Base-by-base conservation (phyloP, 1,284 basidiomycete species). In the Hypsizygus ulmarius region DNA sequence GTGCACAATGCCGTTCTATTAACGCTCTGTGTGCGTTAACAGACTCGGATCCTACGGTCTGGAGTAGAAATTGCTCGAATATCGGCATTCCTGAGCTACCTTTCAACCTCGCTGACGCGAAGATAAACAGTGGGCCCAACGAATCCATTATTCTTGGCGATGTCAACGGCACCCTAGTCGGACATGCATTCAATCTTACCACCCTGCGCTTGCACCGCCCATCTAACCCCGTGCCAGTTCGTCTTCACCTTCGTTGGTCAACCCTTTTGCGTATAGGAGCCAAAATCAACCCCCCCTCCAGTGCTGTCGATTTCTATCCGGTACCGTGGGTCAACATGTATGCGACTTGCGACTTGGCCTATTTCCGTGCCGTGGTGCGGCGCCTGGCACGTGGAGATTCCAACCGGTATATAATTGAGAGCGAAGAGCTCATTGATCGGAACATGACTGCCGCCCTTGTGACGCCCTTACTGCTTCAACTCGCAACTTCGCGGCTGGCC, bases 11-110 rank as follows among this genome's bases (percentile, higher is more conserved):
- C 28, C 36, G 16, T 9, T 46, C 27, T 10, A 15, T 46, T 8
- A 46, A 46, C 25, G 16, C 29, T 7, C 3, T 39, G 2, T 39
- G 45, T n/a, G n/a, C n/a, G n/a, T n/a, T n/a, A n/a, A n/a, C n/a
- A n/a, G n/a, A n/a, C n/a, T n/a, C n/a, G n/a, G n/a, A n/a, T n/a
- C 15, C 25, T 16, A 5, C 25, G 38, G 32, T n/a, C 10, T 6
- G 11, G 5, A 16, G 29, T 18, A 39, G 21, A n/a, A 30, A 34
- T 27, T 46, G 45, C n/a, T 8, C 37, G 15, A 46, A 46, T 35
- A 19, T 46, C 16, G 36, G 45, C 18, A 25, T 40, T 6, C 37
- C 36, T 9, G 45, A 46, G 28, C 15, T 46, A 2, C 45, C 45
- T 14, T 29, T 45, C 18, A 29, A 33, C 27, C 11, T 30, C 3